These are phyloP conservation scores for Spergularia bocconei DNA, from an alignment of 148 eudicot genomes.

Conservation along the genomic window DNA sequence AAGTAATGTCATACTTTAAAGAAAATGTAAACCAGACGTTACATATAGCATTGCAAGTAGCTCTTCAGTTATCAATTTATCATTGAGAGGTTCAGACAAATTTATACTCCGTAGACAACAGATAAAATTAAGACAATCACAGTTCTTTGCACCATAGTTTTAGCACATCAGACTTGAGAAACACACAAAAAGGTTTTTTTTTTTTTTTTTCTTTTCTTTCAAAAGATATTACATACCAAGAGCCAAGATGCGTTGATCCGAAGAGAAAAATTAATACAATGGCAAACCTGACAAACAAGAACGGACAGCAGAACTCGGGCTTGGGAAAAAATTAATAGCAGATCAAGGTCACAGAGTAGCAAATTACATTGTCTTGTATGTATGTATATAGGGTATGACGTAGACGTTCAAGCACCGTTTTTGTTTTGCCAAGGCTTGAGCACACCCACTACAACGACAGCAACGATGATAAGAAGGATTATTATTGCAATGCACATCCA, in stretches of 20 bases:
- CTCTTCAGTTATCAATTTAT: too few relatives aligned
- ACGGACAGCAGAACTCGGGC: background rate
- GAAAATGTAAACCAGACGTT: too few relatives aligned
- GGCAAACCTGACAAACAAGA: conserved; percentile 10
- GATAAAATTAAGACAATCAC: background rate
- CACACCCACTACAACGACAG: conserved; percentile 59
- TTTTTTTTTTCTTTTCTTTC: background rate
- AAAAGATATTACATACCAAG: conserved; percentile 9
- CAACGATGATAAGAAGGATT: conserved; percentile 60
- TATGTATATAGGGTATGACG: background rate
- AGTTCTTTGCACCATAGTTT: background rate
- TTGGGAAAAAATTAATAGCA: background rate
- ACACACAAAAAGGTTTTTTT: background rate
- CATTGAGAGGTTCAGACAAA: too few relatives aligned
- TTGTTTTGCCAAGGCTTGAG: conserved; percentile 78
- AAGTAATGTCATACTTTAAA: too few relatives aligned
- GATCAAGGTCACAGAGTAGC: background rate
- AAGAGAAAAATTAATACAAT: conserved; percentile 10
- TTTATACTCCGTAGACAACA: too few relatives aligned
- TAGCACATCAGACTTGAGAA: background rate
- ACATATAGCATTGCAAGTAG: too few relatives aligned
- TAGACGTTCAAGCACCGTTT: conserved; percentile 45
- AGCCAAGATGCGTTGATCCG: background rate
- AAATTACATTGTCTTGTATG: conserved; percentile 4
- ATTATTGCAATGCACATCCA: conserved; percentile 88